Base-by-base conservation (phyloP, 768 basidiomycete species). In the Porpolomopsis calyptriformis region DNA sequence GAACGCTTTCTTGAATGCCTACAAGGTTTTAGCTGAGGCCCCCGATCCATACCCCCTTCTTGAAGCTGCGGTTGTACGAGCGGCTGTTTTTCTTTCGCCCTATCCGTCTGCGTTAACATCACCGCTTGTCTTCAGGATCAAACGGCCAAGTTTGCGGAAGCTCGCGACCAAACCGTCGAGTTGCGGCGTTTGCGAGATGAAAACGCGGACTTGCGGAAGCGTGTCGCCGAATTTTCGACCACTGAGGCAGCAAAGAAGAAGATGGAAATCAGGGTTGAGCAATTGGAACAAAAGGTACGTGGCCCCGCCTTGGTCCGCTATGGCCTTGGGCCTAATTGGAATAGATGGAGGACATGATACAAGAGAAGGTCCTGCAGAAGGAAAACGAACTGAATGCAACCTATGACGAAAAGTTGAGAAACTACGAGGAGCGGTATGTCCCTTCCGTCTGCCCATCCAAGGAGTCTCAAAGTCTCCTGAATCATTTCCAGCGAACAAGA, bases 1-100 rank as follows among this genome's bases (percentile, higher is more conserved):
- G 71, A 93, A 86, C 56, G 88, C 92, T 0, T 98, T 99, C 64
- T 71, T 98, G n/a, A 89, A 82, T 55, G 84, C 93, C 16, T 98
- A 98, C 73, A 98, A 98, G 60, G 78, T 94, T 18, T 66, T 99
- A 6, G 92, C 94, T 0, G 96, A 99, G 57, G 94, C 89, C 2
- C 96, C 94, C 0, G 96, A 99, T 61, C 96, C 96, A 12, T 96
- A 94, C 60, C 96, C 96, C 7, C 71, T 98, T 5, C 78, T 99
- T 11, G 94, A 99, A 57, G 89, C 82, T 10, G 93, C 91, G 9
- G 87, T 98, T 24, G 88, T 90, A 59, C 40, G 76, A 60, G 54
- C 51, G 23, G 18, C 10, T 25, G 22, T 41, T 24, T 10, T 38
- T 7, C 46, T 50, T 23, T 22, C 22, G 18, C 31, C 27, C 43